Conservation (phyloP, 352 stramenopile species). For the Pythium folliculosum region DNA sequence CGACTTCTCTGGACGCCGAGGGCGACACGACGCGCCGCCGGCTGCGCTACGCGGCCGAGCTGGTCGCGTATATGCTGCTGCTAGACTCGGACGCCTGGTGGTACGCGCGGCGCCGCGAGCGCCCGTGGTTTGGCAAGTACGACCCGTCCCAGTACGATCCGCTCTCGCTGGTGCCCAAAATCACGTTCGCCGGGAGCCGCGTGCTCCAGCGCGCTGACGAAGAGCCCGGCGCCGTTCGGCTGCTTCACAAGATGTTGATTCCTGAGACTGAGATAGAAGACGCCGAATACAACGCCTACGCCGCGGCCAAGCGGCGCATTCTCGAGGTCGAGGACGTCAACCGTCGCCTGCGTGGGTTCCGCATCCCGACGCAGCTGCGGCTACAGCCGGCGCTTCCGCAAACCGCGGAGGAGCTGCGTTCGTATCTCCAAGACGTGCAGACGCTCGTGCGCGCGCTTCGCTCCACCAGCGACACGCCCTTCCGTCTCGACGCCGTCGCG, state of each 20-base stretch:
- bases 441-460: not conserved
- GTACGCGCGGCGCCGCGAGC: not conserved
- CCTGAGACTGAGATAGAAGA: not conserved
- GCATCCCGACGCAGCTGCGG: not conserved
- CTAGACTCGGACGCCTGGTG: slow-evolving; percentile 1
- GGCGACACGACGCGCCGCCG: not conserved
- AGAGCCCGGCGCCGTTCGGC: not conserved
- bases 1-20: not conserved
- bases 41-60: slow-evolving; percentile 1
- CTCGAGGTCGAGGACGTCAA: not conserved
- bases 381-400: not conserved
- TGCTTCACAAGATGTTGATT: slow-evolving; percentile 1
- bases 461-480: not conserved
- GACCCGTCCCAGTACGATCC: slow-evolving; percentile 3
- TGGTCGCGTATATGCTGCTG: slow-evolving; percentile 5
- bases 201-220: not conserved
- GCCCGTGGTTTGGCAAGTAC: slow-evolving; percentile 4
- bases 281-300: not conserved
- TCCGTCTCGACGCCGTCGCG: not conserved
- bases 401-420: not conserved
- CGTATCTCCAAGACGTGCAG: not conserved
- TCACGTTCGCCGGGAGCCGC: slow-evolving; percentile 1
- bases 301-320: not conserved
- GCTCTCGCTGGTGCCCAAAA: not conserved
- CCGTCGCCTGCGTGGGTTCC: not conserved